These are phyloP conservation scores for Colletotrichum kahawae DNA, from an alignment of 2,329 filamentous ascomycete species.

Conservation along the genomic window DNA sequence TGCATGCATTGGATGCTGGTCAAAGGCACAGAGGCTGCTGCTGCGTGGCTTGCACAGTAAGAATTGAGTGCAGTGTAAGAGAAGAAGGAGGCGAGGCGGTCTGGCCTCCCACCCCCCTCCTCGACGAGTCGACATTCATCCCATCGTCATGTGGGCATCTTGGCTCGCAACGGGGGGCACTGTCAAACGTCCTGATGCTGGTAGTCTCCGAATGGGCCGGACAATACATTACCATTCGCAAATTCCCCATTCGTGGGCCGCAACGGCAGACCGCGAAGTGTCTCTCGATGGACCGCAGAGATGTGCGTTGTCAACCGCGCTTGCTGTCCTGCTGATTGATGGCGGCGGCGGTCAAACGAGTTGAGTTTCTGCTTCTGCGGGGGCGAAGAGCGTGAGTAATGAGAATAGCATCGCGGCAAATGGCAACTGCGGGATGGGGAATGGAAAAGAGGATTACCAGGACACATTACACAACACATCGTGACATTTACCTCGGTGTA, in stretches of 20 bases:
- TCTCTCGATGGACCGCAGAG: background rate
- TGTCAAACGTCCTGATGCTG: background rate
- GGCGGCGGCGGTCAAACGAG: background rate
- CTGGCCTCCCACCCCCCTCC: background rate
- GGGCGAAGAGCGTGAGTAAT: background rate
- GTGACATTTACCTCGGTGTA: background rate
- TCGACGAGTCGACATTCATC: background rate
- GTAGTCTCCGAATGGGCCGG: background rate
- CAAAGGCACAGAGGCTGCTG: background rate
- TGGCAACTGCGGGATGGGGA: background rate
- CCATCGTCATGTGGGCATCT: slow-evolving; percentile 14
- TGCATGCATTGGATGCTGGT: background rate
- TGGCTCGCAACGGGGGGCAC: background rate
- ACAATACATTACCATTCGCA: slow-evolving; percentile 19
- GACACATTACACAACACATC: background rate
- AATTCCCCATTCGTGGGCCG: slow-evolving; percentile 21
- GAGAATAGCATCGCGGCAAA: background rate
- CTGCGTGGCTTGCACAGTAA: background rate
- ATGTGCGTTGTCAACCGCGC: background rate
- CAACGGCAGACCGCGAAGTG: background rate
- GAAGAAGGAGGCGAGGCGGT: background rate
- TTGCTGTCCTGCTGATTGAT: background rate
- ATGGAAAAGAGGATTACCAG: background rate
- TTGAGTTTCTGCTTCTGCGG: background rate
- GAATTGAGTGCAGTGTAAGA: background rate